Conservation (phyloP, 176 grass and related monocot genomes). For the Urochloa ruziziensis region DNA sequence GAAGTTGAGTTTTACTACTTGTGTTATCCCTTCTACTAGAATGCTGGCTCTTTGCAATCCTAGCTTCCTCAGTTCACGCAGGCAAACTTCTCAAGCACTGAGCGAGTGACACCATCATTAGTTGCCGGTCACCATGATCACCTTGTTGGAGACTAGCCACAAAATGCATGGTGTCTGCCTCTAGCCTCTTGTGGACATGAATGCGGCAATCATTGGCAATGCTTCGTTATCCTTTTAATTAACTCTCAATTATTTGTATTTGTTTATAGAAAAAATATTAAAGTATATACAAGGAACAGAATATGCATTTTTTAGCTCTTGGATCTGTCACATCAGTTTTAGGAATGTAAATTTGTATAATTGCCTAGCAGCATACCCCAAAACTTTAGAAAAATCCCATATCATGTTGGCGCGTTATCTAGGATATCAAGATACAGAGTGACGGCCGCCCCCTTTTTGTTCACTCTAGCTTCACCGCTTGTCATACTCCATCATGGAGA, state of each 20-base stretch:
- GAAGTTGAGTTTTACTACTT: too few relatives aligned
- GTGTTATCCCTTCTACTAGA: too few relatives aligned
- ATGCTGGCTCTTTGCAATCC: neutral
- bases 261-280: neutral
- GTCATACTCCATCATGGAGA: neutral
- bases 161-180: too few relatives aligned
- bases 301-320: neutral
- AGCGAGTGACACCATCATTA: neutral
- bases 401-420: too few relatives aligned
- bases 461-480: neutral
- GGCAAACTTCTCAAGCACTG: neutral
- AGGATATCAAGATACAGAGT: neutral
- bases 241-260: neutral
- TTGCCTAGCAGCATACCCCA: neutral
- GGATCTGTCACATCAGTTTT: neutral
- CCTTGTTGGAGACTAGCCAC: too few relatives aligned
- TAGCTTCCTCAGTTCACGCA: neutral
- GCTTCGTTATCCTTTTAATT: neutral
- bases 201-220: neutral
- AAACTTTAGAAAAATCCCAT: neutral
- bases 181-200: too few relatives aligned
- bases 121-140: too few relatives aligned
- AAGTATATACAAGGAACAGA: neutral
- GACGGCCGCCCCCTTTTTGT: neutral
- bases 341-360: neutral